Base-by-base conservation (phyloP, 768 basidiomycete genomes). In the Lyophyllum atratum region DNA sequence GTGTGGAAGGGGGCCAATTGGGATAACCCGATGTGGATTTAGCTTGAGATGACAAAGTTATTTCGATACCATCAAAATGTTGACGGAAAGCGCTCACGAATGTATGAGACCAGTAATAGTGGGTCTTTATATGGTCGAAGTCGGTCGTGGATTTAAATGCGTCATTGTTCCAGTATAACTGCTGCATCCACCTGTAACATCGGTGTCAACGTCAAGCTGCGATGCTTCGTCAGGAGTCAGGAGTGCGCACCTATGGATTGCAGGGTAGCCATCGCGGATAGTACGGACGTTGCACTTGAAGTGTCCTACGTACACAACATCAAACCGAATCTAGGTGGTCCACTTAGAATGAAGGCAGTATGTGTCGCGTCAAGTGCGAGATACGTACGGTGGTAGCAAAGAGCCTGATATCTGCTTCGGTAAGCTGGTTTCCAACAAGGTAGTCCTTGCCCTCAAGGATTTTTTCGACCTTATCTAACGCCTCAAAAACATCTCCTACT, bases 261-360 rank as follows among this genome's bases (percentile, higher is more conserved):
- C 81, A 19, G 95, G 95, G 71, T 95, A 98, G 4, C 90, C 90
- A 65, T 86, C 76, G 17, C 95, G 91, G 69, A 97, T 90, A 42
- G 82, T 86, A 26, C 87, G 85, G 57, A 92, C 67, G 76, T 96
- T 94, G 76, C 93, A 95, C 65, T 96, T 97, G 83, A 98, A 98
- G 70, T 93, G 92, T 0, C 87, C 85, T 49, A 88, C 80, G 72
- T 98, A 98, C 9, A 89, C 95, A 0, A 87, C 85, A 63, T 95
- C 93, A 72, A 94, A 95, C 26, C 93, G 91, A 57, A 93, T 74
- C 89, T 91, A 39, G 1, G 31, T 43, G n/a, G 14, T 11, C 1
- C 11, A 11, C 8, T 28, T 15, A 28, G 2, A 4, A 29, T 12
- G 28, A 39, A 42, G 17, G 14, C 4, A 45, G 6, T 15, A n/a